phyloP scores from a whole-genome alignment of 1,284 basidiomycete genomes.

The Athelia psychrophila region DNA sequence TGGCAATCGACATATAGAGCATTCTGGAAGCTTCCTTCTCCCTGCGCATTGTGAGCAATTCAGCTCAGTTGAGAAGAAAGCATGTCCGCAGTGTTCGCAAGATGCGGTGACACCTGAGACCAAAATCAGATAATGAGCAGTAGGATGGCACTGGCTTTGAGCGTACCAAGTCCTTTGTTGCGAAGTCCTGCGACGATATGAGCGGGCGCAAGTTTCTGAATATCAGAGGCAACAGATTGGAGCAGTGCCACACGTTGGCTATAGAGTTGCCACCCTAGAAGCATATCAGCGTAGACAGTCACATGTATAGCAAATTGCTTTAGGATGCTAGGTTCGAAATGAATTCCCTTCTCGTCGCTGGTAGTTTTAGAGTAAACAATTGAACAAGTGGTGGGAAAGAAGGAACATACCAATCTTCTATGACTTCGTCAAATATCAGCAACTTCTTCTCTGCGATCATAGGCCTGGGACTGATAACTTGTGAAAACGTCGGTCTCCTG shows the following conservation, averaged over 20 bases:
- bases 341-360: slow-evolving; percentile 17
- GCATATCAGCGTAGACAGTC: slow-evolving; percentile 70
- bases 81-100: slow-evolving; percentile 35
- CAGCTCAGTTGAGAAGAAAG: slow-evolving; percentile 28
- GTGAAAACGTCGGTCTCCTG: slow-evolving; percentile 37
- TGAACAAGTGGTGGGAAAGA: slow-evolving; percentile 14
- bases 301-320: slow-evolving; percentile 57
- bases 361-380: slow-evolving; percentile 2
- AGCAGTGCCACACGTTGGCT: slow-evolving; percentile 69
- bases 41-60: slow-evolving; percentile 50
- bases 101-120: slow-evolving; percentile 33
- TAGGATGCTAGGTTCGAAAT: slow-evolving; percentile 34
- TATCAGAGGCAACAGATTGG: slow-evolving; percentile 47
- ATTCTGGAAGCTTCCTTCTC: slow-evolving; percentile 43
- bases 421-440: slow-evolving; percentile 27
- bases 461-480: slow-evolving; percentile 24
- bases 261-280: slow-evolving; percentile 68
- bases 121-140: slow-evolving; percentile 1
- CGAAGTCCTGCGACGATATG: slow-evolving; percentile 21
- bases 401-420: slow-evolving; percentile 17
- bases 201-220: slow-evolving; percentile 21
- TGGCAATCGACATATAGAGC: slow-evolving; percentile 75
- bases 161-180: slow-evolving; percentile 39
- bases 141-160: background rate
- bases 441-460: slow-evolving; percentile 33